Evolutionary conservation across 1,284 basidiomycete species (phyloP).

Genomic region (Leccinum solheimii): DNA sequence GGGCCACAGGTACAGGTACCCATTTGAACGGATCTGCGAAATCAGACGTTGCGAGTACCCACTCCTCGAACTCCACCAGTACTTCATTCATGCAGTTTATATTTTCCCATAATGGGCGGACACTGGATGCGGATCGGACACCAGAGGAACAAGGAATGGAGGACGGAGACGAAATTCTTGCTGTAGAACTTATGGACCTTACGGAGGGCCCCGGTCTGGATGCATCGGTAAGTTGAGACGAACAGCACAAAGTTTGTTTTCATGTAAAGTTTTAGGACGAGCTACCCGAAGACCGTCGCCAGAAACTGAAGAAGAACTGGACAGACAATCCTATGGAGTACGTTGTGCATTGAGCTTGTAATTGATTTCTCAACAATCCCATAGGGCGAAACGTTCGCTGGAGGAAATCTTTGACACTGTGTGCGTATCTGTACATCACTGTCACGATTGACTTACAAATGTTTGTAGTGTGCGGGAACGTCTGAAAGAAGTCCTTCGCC

Average conservation of each 20-base stretch:
- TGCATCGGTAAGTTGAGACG: constrained; percentile 51
- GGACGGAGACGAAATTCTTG: constrained; percentile 80
- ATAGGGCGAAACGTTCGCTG: constrained; percentile 67
- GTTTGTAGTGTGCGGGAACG: constrained; percentile 68
- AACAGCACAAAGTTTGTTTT: neutral
- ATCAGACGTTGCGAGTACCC: constrained; percentile 43
- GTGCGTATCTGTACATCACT: constrained; percentile 44
- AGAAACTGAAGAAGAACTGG: constrained; percentile 77
- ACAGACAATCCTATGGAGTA: constrained; percentile 70
- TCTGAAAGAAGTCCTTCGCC: constrained; percentile 77
- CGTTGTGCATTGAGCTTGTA: constrained; percentile 28
- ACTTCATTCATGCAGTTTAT: constrained; percentile 64
- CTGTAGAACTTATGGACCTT: constrained; percentile 83
- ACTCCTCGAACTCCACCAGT: constrained; percentile 33
- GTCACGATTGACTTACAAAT: constrained; percentile 11
- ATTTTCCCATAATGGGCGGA: constrained; percentile 76
- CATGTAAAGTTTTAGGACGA: constrained; percentile 51
- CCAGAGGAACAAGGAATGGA: constrained; percentile 84
- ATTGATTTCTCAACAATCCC: constrained; percentile 5
- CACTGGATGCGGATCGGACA: constrained; percentile 71
- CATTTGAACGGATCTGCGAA: constrained; percentile 49
- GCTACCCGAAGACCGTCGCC: constrained; percentile 56
- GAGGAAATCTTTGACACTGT: constrained; percentile 80
- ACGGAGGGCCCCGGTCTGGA: constrained; percentile 65
- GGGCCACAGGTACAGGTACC: constrained; percentile 26